phyloP scores from a whole-genome alignment of 2,329 filamentous ascomycete species.

The Aureobasidium vineae region DNA sequence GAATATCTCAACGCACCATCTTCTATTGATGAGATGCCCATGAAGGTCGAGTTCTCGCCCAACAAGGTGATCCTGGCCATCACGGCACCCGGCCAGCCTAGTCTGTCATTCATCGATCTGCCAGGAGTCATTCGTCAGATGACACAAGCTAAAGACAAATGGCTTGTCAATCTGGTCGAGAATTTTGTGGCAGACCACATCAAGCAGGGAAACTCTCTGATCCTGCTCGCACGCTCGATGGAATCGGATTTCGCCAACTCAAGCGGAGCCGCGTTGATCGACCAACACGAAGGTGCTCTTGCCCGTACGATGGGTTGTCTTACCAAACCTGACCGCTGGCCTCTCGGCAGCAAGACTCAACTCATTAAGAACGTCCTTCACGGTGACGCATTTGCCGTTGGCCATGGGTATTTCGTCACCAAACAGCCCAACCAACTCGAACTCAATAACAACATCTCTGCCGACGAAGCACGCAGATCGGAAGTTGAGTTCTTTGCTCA shows the following conservation, averaged over 20 bases:
- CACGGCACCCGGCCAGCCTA: slow-evolving; percentile 65
- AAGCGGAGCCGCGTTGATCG: slow-evolving; percentile 55
- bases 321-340: slow-evolving; percentile 77
- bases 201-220: slow-evolving; percentile 64
- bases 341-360: slow-evolving; percentile 48
- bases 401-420: slow-evolving; percentile 76
- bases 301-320: slow-evolving; percentile 58
- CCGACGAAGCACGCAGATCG: slow-evolving; percentile 48
- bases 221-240: slow-evolving; percentile 75
- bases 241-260: slow-evolving; percentile 76
- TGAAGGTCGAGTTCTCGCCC: slow-evolving; percentile 70
- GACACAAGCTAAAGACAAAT: slow-evolving; percentile 59
- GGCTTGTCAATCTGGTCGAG: slow-evolving; percentile 68
- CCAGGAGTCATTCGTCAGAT: slow-evolving; percentile 77
- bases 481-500: slow-evolving; percentile 54
- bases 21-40: not conserved
- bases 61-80: slow-evolving; percentile 79
- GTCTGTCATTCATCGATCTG: slow-evolving; percentile 80
- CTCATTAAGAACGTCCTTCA: slow-evolving; percentile 46
- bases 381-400: slow-evolving; percentile 61
- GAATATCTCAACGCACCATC: slow-evolving; percentile 38
- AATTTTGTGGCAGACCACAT: slow-evolving; percentile 72
- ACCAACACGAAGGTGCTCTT: slow-evolving; percentile 38
- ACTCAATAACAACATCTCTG: slow-evolving; percentile 45
- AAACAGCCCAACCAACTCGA: slow-evolving; percentile 60